Base-by-base conservation (phyloP, 2,329 filamentous ascomycete species). In the Ophiognomonia clavigignenti-juglandacearum region DNA sequence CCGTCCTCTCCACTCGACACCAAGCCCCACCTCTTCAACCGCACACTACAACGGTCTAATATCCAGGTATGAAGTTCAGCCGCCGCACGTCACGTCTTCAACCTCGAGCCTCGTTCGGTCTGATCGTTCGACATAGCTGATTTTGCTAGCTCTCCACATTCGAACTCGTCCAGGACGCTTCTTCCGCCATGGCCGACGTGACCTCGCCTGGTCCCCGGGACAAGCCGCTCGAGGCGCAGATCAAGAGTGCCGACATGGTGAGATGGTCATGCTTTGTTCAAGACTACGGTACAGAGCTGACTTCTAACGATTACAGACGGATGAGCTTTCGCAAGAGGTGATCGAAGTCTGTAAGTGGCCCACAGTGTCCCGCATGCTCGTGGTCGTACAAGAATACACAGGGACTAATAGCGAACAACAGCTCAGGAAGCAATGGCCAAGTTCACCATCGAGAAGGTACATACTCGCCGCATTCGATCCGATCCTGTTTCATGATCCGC, bases 161-260 rank as follows among this genome's bases (percentile, higher is more conserved):
- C 22, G 6, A 6, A 10, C 6, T 26, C 24, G 6, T 23, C 38
- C 27, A 36, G 36, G n/a, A 36, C 11, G 16, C 36, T 26, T 20
- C 29, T 19, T 35, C 24, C 42, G 32, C 46, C 32, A 52, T 52
- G 49, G 46, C 40, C 20, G 49, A 52, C 40, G 57, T 55, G 63
- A 67, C 39, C 32, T 65, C 72, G 54, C 69, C 74, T 49, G 74
- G 77, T 51, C 72, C 78, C 61, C 75, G 80, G 63, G 83, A 88
- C 65, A 90, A 88, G 43, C 36, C 32, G 79, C 80, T 90, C 45
- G 87, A 92, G 66, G 93, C 89, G 54, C 90, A 96, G 72, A 85
- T 98, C 70, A 98, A 98, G 77, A 96, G 91, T 59, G 92, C 89
- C 50, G 93, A 98, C 66, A 98, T 98, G 93, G 93, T 97, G 78